Evolutionary conservation across 2,329 filamentous ascomycete genomes (phyloP).

Genomic region (Penicillium italicum): DNA sequence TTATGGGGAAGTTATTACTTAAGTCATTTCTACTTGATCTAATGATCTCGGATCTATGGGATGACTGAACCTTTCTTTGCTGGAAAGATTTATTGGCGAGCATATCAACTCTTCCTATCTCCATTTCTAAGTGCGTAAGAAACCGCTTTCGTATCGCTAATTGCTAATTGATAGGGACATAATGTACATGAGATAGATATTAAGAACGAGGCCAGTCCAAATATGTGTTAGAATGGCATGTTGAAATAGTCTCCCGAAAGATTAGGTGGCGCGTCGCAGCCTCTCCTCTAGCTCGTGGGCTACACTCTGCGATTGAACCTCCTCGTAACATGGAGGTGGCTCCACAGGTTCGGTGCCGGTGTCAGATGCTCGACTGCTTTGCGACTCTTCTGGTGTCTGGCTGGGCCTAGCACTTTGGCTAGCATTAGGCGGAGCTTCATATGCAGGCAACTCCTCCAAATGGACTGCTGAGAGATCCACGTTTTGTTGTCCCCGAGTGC

Average conservation of each 20-base stretch:
- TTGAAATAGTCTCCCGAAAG: not conserved
- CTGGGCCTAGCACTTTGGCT: constrained; percentile 1
- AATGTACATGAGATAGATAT: constrained; percentile 16
- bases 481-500: constrained; percentile 42
- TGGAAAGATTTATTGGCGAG: not conserved
- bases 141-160: constrained; percentile 14
- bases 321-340: constrained; percentile 87
- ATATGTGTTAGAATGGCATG: not conserved
- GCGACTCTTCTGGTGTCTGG: constrained; percentile 10
- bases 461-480: constrained; percentile 64
- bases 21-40: not conserved
- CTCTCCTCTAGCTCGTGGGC: constrained; percentile 68
- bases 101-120: not conserved
- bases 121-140: constrained; percentile 1
- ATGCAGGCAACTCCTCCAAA: constrained; percentile 82
- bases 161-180: constrained; percentile 11
- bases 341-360: constrained; percentile 54
- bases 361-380: constrained; percentile 23
- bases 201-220: not conserved
- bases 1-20: not conserved
- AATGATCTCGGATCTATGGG: not conserved
- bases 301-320: constrained; percentile 77
- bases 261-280: constrained; percentile 34
- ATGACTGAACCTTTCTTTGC: no score
- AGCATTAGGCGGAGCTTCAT: constrained; percentile 60